phyloP scores from a whole-genome alignment of 495 filamentous ascomycete species.

The Xylaria scruposa region DNA sequence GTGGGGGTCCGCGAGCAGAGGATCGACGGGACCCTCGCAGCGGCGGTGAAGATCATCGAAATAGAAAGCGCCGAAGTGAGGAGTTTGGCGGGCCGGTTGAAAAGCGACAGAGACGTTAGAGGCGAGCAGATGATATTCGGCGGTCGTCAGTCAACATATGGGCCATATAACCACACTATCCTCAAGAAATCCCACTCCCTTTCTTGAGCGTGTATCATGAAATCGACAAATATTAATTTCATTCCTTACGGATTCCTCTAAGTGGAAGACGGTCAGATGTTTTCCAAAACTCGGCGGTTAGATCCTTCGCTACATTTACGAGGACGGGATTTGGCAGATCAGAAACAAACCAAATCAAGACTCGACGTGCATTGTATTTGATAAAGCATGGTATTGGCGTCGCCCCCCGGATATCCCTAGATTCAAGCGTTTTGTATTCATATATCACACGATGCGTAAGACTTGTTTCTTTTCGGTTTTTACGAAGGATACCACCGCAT shows the following conservation, averaged over 20 bases:
- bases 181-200: conserved; percentile 19
- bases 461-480: not conserved
- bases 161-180: conserved; percentile 23
- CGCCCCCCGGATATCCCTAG: not conserved
- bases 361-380: not conserved
- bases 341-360: conserved; percentile 11
- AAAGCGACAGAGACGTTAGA: conserved; percentile 44
- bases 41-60: conserved; percentile 37
- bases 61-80: conserved; percentile 48
- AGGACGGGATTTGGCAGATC: not conserved
- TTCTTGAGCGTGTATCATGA: conserved; percentile 40
- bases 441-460: conserved; percentile 8
- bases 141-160: conserved; percentile 15
- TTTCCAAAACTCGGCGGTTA: not conserved
- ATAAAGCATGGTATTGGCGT: conserved; percentile 18
- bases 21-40: conserved; percentile 43
- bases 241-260: not conserved
- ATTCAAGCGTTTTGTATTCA: conserved; percentile 13
- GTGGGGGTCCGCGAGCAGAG: conserved; percentile 36
- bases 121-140: not conserved
- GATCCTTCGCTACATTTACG: conserved; percentile 8
- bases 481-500: not conserved
- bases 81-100: conserved; percentile 44
- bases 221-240: conserved; percentile 24
- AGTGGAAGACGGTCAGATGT: not conserved